These are phyloP conservation scores for Luvunga scandens DNA, from an alignment of 345 rosid genomes.

Conservation along the genomic window DNA sequence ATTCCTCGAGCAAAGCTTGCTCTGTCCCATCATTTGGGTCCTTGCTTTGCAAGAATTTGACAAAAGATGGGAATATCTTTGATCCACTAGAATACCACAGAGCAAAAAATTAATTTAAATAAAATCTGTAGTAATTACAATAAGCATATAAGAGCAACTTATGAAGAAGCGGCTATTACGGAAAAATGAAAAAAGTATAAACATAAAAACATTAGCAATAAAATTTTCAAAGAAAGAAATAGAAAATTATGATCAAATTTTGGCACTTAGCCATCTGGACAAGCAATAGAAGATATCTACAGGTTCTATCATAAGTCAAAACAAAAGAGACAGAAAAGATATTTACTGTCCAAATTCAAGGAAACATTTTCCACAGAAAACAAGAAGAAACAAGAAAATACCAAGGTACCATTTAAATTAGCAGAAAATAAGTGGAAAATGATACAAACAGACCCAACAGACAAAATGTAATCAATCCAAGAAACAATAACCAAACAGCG, in stretches of 20 bases:
- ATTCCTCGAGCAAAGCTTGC: conserved; percentile 68
- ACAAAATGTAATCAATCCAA: neutral
- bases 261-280: neutral
- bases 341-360: neutral
- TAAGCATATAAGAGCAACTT: neutral
- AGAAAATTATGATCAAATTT: neutral
- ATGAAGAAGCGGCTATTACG: neutral
- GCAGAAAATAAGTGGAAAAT: neutral
- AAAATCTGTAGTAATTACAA: neutral
- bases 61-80: conserved; percentile 58
- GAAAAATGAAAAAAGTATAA: neutral
- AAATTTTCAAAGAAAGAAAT: neutral
- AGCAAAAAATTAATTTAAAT: neutral
- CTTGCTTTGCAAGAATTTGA: conserved; percentile 79
- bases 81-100: conserved; percentile 49
- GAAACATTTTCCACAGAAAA: neutral
- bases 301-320: neutral
- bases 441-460: neutral
- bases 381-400: neutral
- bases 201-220: neutral
- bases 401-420: neutral
- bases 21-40: conserved; percentile 73
- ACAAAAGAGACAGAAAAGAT: neutral
- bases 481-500: neutral
- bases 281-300: neutral